Conservation (phyloP, 2,329 filamentous ascomycete species). For the Hypoxylon rubiginosum region DNA sequence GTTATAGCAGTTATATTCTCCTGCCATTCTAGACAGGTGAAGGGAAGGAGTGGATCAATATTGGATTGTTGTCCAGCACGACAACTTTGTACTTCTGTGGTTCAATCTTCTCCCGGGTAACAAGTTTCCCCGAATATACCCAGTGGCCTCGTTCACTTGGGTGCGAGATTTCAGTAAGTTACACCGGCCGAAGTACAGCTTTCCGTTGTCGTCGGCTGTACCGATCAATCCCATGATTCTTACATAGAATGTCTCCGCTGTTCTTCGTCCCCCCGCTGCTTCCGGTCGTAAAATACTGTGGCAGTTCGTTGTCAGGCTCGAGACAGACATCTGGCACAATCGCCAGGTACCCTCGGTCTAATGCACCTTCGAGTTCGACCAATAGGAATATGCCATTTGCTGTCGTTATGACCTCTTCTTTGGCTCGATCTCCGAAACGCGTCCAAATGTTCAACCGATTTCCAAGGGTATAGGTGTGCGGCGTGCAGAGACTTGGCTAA, state of each 20-base stretch:
- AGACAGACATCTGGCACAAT: slow-evolving; percentile 5
- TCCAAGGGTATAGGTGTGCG: slow-evolving; percentile 7
- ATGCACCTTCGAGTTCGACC: not conserved
- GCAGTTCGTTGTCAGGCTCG: not conserved
- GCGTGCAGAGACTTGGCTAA: not conserved
- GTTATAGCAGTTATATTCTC: no score
- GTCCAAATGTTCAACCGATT: not conserved
- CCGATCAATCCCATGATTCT: no score
- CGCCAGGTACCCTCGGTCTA: not conserved
- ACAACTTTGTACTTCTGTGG: slow-evolving; percentile 3
- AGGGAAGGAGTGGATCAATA: no score
- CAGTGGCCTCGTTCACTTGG: no score
- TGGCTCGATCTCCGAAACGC: not conserved
- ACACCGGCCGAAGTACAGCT: no score
- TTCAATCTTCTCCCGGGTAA: slow-evolving; percentile 3
- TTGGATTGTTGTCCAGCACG: not conserved
- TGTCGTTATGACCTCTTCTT: not conserved
- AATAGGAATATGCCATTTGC: not conserved
- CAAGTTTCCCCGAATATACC: no score
- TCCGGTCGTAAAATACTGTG: no score
- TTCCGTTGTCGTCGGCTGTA: no score
- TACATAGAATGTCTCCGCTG: no score
- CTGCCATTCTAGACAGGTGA: no score
- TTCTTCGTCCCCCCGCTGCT: no score
- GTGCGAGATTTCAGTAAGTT: no score